Evolutionary conservation across 257 asterid genomes (phyloP).

Genomic region (Solanum clarkiae): DNA sequence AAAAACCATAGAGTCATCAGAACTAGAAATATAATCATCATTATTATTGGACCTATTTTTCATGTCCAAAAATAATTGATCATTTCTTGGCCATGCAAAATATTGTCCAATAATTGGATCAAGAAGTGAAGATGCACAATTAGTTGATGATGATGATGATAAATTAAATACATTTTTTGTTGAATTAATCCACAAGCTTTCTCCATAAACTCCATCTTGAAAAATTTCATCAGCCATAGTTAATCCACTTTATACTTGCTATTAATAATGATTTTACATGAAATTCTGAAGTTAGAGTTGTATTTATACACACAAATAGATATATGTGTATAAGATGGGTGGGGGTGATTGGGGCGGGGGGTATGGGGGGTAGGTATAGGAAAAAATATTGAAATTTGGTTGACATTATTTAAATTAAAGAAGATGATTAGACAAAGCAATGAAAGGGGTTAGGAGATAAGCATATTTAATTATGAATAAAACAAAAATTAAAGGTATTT

Average conservation of each 20-base stretch:
- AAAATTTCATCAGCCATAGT: slow-evolving; percentile 46
- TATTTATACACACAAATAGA: background rate
- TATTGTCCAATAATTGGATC: slow-evolving; percentile 10
- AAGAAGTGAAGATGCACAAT: slow-evolving; percentile 27
- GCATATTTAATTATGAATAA: background rate
- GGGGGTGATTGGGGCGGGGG: background rate
- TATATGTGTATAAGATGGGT: background rate
- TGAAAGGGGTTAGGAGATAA: background rate
- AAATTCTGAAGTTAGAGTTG: background rate
- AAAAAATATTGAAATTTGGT: slow-evolving; percentile 29
- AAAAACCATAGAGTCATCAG: slow-evolving; percentile 23
- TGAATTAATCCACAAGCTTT: slow-evolving; percentile 44
- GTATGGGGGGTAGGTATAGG: slow-evolving; percentile 13
- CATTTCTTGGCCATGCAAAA: slow-evolving; percentile 30
- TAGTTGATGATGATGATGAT: slow-evolving; percentile 14
- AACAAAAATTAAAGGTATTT: background rate
- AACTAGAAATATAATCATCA: background rate
- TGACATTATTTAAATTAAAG: slow-evolving; percentile 19
- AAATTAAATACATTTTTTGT: slow-evolving; percentile 30
- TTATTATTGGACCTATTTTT: slow-evolving; percentile 15
- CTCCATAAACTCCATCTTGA: slow-evolving; percentile 44
- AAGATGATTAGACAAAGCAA: slow-evolving; percentile 13
- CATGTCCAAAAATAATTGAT: slow-evolving; percentile 12
- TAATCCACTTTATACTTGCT: background rate
- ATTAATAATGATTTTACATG: background rate